A percentile compares a stretch with the other conserved stretches of the same genome.
Evolutionary conservation across 345 rosid genomes (phyloP).

Genomic region (Salix suchowensis): DNA sequence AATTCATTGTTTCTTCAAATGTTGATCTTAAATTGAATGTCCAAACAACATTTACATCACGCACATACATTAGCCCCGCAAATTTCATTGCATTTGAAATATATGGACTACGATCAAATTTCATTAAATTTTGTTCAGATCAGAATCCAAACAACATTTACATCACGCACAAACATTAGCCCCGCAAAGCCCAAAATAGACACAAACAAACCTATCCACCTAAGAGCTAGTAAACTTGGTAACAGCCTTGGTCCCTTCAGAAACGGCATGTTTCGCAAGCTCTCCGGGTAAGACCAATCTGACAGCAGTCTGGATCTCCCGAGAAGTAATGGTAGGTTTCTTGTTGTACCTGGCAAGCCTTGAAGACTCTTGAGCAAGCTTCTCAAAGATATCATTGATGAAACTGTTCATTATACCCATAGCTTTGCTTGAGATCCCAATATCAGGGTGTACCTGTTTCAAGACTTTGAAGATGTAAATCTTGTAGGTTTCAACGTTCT

Average conservation of each 20-base stretch:
- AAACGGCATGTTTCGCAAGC: slow-evolving; percentile 22
- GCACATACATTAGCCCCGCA: no score
- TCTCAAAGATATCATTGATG: slow-evolving; percentile 22
- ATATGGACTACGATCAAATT: not conserved
- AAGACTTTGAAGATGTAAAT: slow-evolving; percentile 24
- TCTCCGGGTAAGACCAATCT: slow-evolving; percentile 19
- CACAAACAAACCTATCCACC: not conserved
- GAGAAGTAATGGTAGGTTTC: slow-evolving; percentile 23
- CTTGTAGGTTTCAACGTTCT: slow-evolving; percentile 26
- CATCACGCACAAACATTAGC: slow-evolving; percentile 3
- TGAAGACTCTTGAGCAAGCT: slow-evolving; percentile 19
- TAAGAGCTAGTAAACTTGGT: slow-evolving; percentile 27
- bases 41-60: no score
- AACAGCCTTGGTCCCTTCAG: slow-evolving; percentile 27
- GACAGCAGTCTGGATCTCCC: slow-evolving; percentile 27
- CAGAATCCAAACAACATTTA: not conserved
- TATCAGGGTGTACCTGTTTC: slow-evolving; percentile 27
- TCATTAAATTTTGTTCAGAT: not conserved
- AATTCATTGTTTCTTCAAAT: no score
- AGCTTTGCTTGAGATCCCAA: slow-evolving; percentile 22
- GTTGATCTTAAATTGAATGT: no score
- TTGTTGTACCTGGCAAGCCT: slow-evolving; percentile 22
- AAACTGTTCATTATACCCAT: slow-evolving; percentile 28
- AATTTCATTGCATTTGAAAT: not conserved
- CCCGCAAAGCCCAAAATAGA: not conserved